Conservation (phyloP, 495 filamentous ascomycete genomes). For the Annulohypoxylon stygium region DNA sequence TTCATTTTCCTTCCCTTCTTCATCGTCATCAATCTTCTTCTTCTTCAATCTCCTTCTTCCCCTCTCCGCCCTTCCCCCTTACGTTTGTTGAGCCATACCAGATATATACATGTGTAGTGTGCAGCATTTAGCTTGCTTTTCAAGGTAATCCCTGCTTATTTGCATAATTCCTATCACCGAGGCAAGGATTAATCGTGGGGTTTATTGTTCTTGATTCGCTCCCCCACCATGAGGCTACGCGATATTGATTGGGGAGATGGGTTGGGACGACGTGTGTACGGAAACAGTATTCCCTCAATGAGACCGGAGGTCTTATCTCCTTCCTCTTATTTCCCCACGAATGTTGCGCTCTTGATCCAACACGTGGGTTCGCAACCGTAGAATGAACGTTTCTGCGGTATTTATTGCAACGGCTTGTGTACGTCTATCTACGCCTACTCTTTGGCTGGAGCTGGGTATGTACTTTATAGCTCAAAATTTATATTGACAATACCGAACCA, state of each 20-base stretch:
- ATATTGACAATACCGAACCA: conserved; percentile 20
- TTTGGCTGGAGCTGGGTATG: neutral
- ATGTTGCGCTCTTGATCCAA: conserved; percentile 39
- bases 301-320: conserved; percentile 24
- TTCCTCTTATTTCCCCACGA: conserved; percentile 38
- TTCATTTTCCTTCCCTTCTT: neutral
- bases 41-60: neutral
- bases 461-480: conserved; percentile 32
- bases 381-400: conserved; percentile 31
- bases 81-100: neutral
- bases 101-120: neutral
- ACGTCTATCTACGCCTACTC: neutral
- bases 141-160: conserved; percentile 11
- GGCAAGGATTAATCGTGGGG: conserved; percentile 27
- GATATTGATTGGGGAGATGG: conserved; percentile 18
- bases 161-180: conserved; percentile 32
- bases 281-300: conserved; percentile 8
- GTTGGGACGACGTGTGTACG: conserved; percentile 12
- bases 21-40: neutral
- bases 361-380: conserved; percentile 36
- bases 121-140: conserved; percentile 9
- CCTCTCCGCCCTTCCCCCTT: neutral
- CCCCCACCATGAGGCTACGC: conserved; percentile 34
- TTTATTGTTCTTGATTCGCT: conserved; percentile 1
- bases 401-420: conserved; percentile 26